Base-by-base conservation (phyloP, 768 basidiomycete genomes). In the Xerocomellus amylosporus region DNA sequence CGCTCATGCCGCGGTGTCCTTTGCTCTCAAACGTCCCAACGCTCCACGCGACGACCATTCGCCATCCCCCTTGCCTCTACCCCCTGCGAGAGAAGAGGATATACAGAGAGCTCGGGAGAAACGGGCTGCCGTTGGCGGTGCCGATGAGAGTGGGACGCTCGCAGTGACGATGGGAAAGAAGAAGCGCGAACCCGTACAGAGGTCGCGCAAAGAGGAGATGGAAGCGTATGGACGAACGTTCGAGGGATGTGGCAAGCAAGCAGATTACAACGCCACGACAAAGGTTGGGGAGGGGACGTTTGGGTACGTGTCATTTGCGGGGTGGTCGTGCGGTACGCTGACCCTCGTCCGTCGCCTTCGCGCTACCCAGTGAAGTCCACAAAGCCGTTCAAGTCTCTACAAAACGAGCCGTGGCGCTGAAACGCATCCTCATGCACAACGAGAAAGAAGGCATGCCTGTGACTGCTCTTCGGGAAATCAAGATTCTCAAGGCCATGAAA, bases 261-360 rank as follows among this genome's bases (percentile, higher is more conserved):
- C 73, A 15, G 90, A 90, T 59, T 98, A 97, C 68, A 83, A 86
- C 51, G 77, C 86, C 14, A 86, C 87, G 39, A 87, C 86, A 3
- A 97, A 98, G 72, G 75, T 98, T 15, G 96, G 96, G 36, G 96
- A 98, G 70, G 96, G 96, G 5, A 98, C 96, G 26, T 98, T 98
- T 71, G 96, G 95, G 88, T 92, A 69, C 43, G 87, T 83, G 19
- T 5, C 12, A n/a, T 57, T 34, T 52, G 10, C 8, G 1, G 24
- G 19, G 54, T 24, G 38, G 20, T 46, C 48, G 9, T 56, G 40
- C 22, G 22, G 26, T 53, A 24, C 53, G 24, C 55, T 67, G 37
- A 52, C 48, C 42, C 28, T 51, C 14, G 22, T n/a, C n/a, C n/a
- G n/a, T n/a, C n/a, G n/a, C n/a, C n/a, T 56, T 36, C 49, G 15